Percentiles rank a stretch among this genome's conserved stretches.
Evolutionary conservation across 2,329 filamentous ascomycete species (phyloP).

Genomic region (Microcera coccophila): DNA sequence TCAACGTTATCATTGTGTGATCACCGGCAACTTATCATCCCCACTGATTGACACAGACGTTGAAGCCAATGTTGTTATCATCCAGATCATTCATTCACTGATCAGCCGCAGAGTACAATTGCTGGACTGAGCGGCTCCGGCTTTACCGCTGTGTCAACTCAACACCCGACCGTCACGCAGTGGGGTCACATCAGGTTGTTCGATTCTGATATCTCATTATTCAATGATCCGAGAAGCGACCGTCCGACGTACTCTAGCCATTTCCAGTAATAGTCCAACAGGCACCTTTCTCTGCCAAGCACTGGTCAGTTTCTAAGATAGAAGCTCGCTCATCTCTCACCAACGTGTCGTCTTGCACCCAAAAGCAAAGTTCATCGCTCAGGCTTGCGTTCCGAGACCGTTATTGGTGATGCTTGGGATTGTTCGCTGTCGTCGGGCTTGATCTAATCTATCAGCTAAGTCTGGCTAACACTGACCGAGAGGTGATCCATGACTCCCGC

Average conservation of each 20-base stretch:
- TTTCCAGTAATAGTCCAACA: background rate
- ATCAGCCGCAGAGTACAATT: conserved; percentile 9
- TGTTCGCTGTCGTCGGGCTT: background rate
- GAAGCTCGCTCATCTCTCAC: background rate
- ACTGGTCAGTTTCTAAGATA: conserved; percentile 4
- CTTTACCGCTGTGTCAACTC: conserved; percentile 9
- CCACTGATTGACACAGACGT: conserved; percentile 18
- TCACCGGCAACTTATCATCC: conserved; percentile 12
- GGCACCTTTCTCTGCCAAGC: background rate
- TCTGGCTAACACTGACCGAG: background rate
- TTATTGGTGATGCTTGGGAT: background rate
- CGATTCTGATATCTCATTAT: background rate
- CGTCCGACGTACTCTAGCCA: background rate
- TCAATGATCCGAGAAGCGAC: background rate
- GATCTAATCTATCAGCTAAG: background rate
- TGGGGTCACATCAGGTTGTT: conserved; percentile 6
- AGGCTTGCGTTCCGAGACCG: conserved; percentile 1
- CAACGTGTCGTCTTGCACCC: background rate
- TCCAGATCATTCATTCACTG: too few relatives aligned
- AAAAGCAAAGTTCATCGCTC: background rate
- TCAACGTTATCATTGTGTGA: conserved; percentile 3
- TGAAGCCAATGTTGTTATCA: conserved; percentile 2
- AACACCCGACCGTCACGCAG: conserved; percentile 9
- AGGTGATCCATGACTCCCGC: background rate
- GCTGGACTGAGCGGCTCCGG: conserved; percentile 12